phyloP scores from a whole-genome alignment of 139 green algal species.

The Gonium pectorale region DNA sequence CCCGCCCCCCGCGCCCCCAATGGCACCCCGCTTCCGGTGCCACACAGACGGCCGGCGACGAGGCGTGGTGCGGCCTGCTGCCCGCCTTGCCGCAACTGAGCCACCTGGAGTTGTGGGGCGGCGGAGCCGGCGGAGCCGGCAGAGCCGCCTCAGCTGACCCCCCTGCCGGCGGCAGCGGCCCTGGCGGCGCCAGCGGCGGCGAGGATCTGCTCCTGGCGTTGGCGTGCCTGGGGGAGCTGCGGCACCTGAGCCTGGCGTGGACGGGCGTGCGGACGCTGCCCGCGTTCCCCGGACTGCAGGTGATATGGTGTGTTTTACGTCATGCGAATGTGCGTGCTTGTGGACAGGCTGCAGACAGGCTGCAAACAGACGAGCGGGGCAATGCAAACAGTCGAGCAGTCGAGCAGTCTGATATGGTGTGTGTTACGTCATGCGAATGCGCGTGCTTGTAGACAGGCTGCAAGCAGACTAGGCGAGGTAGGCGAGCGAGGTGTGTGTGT shows the following conservation, averaged over 20 bases:
- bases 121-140: not conserved
- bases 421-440: too few relatives aligned
- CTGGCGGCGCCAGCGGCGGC: not conserved
- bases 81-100: not conserved
- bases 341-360: too few relatives aligned
- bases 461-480: too few relatives aligned
- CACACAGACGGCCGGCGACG: not conserved
- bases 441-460: too few relatives aligned
- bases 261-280: not conserved
- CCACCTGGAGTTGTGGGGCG: conserved; percentile 25
- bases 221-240: not conserved
- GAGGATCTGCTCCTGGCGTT: conserved; percentile 11
- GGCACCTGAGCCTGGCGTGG: conserved; percentile 6
- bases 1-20: too few relatives aligned
- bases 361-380: too few relatives aligned
- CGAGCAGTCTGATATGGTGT: too few relatives aligned
- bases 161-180: not conserved
- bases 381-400: too few relatives aligned
- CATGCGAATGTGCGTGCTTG: not conserved
- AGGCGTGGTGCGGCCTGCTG: not conserved
- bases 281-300: conserved; percentile 16
- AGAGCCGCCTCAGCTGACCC: not conserved
- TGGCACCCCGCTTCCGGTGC: too few relatives aligned
- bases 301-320: not conserved
- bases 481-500: too few relatives aligned